Base-by-base conservation (phyloP, 768 basidiomycete species). In the Leccinum variicolor region DNA sequence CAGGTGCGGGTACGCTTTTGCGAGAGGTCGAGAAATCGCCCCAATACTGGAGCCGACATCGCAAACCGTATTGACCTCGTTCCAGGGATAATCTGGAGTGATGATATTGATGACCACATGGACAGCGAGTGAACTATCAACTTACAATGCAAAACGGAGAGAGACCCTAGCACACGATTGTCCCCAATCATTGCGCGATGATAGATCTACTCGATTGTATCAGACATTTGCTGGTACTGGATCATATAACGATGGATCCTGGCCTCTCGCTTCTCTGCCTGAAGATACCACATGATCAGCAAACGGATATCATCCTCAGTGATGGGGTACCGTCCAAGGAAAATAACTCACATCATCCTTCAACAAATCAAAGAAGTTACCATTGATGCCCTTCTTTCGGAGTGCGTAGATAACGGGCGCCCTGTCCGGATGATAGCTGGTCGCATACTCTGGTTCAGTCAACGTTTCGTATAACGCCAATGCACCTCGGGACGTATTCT, bases 361-460 rank as follows among this genome's bases (percentile, higher is more conserved):
- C 36, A 71, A 53, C 62, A 62, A 60, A 15, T 67, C 68, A 52
- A 67, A 70, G 50, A 53, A 66, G 17, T 26, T 55, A 0, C 61
- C 62, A 21, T 61, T 17, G 13, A 60, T 49, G 3, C 63, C 64
- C 15, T 50, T 58, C 45, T 60, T 56, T 29, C 47, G 57, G 15
- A 63, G 48, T 10, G 68, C 63, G 43, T 69, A 63, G 15, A 63
- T 52, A 15, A 71, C 21, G 1, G 62, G 68, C 5, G 66, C 63
- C 56, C 60, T 62, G 0, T 65, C 59, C 9, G 69, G 57, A 50
- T 64, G 58, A 36, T 60, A 62, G n/a, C 61, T 71, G 26, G 53
- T 56, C 21, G 64, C 69, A 54, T 66, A 67, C 14, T 65, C 65
- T 10, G 58, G 64, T 15, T 69, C 65, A 3, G 60, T 64, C 62